Evolutionary conservation across 2,329 filamentous ascomycete genomes (phyloP), one percentile per base, ranked within the genome.

Genomic region (Fusarium hostae): DNA sequence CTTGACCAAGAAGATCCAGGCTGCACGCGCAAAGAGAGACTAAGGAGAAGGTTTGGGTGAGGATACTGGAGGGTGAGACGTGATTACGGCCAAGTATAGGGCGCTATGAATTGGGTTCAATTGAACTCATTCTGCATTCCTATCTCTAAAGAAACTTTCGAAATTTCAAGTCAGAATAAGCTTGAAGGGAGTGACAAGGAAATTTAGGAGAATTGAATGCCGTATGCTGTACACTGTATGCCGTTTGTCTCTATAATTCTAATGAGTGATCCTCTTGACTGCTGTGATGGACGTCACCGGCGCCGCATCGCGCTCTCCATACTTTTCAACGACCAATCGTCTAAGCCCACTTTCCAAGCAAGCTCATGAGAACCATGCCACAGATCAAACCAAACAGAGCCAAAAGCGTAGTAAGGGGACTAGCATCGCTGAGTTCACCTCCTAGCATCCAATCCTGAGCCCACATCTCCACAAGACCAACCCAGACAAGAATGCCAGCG

Each of bases 401-500:
- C 13, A 87, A 77, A 3, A 77, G 35, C 0, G 88, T 89, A 61
- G 84, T 86, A 0, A 83, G 24, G 4, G 84, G 39, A 1, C 84
- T 78, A 0, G 89, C 85, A 52, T 87, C 79, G 8, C 86, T 79
- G 78, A 92, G 79, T 74, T 91, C 88, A 16, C 80, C 79, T 28
- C 86, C 87, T 3, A 84, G 82, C 74, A 88, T 86, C 92, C 92
- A 95, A 76, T 95, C 92, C 39, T 87, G 83, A 4, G 91, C 91
- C 88, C 90, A 90, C 91, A 95, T 94, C 82, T 94, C 92, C 0
- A 94, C 92, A 1, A 94, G 81, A 2, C 91, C 91, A 4, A 94
- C 92, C 91, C 92, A 95, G 12, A 92, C 82, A 26, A 95, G 83
- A 45, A 95, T 93, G 34, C 93, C 92, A 0, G 92, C 92, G 0